Conservation (phyloP, 108 stramenopile genomes). For the Pelagomonas calceolata region DNA sequence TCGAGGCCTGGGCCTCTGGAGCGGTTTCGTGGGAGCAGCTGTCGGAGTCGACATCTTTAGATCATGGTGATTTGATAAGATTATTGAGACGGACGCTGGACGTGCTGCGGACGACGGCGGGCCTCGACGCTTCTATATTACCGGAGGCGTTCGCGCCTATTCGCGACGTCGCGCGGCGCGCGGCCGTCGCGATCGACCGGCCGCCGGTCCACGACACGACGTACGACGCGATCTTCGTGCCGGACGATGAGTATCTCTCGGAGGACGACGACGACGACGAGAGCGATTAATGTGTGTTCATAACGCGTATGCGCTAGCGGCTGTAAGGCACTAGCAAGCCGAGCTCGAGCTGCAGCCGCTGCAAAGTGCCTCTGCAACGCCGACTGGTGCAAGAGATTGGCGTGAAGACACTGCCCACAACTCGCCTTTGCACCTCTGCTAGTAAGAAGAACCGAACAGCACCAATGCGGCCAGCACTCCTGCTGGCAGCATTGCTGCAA, state of each 20-base stretch:
- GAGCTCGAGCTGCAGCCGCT: no score
- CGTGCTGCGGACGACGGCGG: background rate
- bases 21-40: background rate
- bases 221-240: background rate
- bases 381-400: no score
- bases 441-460: no score
- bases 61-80: background rate
- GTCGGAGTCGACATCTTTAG: background rate
- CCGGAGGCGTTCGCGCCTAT: background rate
- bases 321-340: no score
- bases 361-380: no score
- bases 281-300: no score
- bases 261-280: background rate
- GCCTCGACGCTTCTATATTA: background rate
- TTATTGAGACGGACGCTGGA: background rate
- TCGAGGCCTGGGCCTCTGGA: background rate
- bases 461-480: no score
- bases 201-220: background rate
- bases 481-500: no score
- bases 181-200: background rate
- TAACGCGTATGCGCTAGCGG: no score
- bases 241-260: background rate
- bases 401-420: no score
- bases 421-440: no score
- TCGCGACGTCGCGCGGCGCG: background rate